phyloP scores from a whole-genome alignment of 768 basidiomycete species.

The Krasilnikovozyma curviuscula region DNA sequence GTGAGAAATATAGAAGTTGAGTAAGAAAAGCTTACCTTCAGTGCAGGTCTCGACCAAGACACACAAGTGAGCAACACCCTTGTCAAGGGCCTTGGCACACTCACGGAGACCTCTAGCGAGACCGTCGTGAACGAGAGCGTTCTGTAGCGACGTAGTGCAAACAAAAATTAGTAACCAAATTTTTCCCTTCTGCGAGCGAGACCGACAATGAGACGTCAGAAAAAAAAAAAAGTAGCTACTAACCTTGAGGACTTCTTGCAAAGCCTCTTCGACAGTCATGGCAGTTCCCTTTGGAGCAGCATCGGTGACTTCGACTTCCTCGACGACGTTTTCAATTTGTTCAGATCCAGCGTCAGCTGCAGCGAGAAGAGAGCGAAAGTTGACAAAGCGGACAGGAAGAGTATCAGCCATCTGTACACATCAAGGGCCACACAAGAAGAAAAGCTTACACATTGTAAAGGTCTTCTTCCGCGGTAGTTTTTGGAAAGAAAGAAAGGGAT shows the following conservation, averaged over 20 bases:
- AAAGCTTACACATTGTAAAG: conserved; percentile 2
- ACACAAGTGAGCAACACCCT: conserved; percentile 93
- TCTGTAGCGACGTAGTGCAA: conserved; percentile 26
- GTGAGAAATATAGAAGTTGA: not conserved
- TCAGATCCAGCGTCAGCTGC: conserved; percentile 27
- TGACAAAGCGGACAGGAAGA: not conserved
- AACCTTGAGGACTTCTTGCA: conserved; percentile 79
- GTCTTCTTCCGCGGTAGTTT: conserved; percentile 8
- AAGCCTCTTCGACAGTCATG: conserved; percentile 80
- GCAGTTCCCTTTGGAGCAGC: conserved; percentile 72
- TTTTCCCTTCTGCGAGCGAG: not conserved
- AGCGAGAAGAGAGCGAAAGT: conserved; percentile 10
- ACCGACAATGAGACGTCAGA: not conserved
- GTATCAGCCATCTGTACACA: not conserved
- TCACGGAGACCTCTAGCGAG: conserved; percentile 95
- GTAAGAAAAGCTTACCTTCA: conserved; percentile 36
- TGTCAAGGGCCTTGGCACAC: conserved; percentile 94
- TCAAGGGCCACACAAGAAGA: not conserved
- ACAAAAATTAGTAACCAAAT: not conserved
- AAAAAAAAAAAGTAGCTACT: not conserved
- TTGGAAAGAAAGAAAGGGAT: not conserved
- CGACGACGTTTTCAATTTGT: conserved; percentile 27
- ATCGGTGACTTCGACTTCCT: conserved; percentile 56
- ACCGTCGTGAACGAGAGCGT: conserved; percentile 91
- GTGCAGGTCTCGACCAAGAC: conserved; percentile 98